Evolutionary conservation across 2,329 filamentous ascomycete species (phyloP).

Genomic region (Penicillium sp.): DNA sequence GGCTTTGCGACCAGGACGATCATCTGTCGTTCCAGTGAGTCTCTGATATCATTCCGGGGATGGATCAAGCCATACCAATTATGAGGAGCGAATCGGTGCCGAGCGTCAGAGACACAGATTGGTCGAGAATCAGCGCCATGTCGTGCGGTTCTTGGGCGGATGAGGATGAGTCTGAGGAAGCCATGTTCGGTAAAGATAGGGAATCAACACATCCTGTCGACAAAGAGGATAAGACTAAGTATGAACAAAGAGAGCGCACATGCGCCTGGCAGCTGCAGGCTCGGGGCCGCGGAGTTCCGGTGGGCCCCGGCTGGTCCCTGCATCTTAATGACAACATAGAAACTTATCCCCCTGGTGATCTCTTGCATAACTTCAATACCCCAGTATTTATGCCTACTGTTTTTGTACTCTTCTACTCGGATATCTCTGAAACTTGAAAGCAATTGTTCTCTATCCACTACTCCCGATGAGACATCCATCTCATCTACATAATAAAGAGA

Average conservation of each 20-base stretch:
- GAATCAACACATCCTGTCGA: constrained; percentile 13
- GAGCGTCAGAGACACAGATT: constrained; percentile 62
- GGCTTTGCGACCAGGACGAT: constrained; percentile 53
- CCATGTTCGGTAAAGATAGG: constrained; percentile 21
- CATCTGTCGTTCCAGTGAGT: constrained; percentile 46
- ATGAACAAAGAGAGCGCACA: constrained; percentile 5
- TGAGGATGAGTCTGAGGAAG: constrained; percentile 24
- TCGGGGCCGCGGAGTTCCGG: constrained; percentile 21
- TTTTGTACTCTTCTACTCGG: neutral
- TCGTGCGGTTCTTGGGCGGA: constrained; percentile 38
- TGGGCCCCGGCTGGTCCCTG: constrained; percentile 18
- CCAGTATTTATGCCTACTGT: too few relatives aligned
- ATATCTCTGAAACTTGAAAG: constrained; percentile 8
- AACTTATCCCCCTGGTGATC: neutral
- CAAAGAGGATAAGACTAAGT: constrained; percentile 7
- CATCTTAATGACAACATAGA: constrained; percentile 1
- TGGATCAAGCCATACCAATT: constrained; percentile 48
- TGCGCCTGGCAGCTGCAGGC: constrained; percentile 4
- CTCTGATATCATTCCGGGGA: neutral
- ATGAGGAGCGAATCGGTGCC: constrained; percentile 63
- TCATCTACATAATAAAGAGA: constrained; percentile 30
- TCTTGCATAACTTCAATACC: neutral
- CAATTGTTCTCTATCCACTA: constrained; percentile 28
- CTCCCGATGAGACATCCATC: constrained; percentile 19
- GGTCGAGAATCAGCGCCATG: constrained; percentile 56